A percentile compares a stretch with the other conserved stretches of the same genome.
These are phyloP conservation scores for Quercus rubra DNA, from an alignment of 306 rosid genomes.

Conservation along the genomic window DNA sequence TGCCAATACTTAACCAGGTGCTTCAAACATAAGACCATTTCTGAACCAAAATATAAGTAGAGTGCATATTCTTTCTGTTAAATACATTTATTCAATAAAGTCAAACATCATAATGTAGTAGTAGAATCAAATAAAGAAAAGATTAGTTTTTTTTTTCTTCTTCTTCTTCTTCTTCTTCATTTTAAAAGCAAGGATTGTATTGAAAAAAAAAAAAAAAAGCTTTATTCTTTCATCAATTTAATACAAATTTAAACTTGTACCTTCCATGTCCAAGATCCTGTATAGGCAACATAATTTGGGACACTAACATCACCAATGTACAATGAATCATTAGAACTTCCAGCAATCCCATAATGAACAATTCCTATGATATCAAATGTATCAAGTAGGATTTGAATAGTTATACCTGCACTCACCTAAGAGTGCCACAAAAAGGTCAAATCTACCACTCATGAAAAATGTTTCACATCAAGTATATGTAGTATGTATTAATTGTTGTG, in stretches of 20 bases:
- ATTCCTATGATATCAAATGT: constrained; percentile 9
- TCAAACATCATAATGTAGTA: background rate
- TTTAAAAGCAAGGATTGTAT: background rate
- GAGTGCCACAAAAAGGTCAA: background rate
- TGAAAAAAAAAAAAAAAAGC: too few relatives aligned
- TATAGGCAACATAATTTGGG: constrained; percentile 12
- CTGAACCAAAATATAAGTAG: background rate
- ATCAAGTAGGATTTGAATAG: constrained; percentile 21
- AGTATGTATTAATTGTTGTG: background rate
- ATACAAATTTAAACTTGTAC: constrained; percentile 1
- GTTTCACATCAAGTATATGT: background rate
- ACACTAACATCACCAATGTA: constrained; percentile 17
- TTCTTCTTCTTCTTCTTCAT: background rate
- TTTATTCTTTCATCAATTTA: background rate
- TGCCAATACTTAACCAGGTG: too few relatives aligned
- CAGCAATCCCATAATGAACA: constrained; percentile 14
- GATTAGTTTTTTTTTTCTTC: background rate
- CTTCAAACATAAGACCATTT: background rate
- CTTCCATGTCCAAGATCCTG: constrained; percentile 16
- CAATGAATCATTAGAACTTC: constrained; percentile 12
- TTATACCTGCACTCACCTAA: constrained; percentile 12
- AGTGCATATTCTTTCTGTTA: background rate
- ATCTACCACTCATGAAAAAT: background rate
- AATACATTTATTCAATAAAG: background rate
- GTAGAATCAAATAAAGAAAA: background rate